Base-by-base conservation (phyloP, 2,329 filamentous ascomycete genomes). In the Sclerotinia glacialis region DNA sequence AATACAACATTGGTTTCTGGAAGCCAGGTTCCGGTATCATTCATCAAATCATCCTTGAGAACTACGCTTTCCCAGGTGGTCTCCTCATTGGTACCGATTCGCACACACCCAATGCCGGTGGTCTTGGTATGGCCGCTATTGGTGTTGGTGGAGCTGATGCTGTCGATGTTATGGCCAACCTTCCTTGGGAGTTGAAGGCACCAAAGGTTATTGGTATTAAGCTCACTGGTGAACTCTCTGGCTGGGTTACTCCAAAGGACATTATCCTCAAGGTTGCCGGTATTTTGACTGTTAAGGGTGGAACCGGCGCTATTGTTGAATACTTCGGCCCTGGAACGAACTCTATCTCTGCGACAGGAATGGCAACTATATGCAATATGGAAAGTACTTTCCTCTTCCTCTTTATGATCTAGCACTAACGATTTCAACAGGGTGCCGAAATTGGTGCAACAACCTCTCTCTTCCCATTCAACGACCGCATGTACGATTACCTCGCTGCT, bases 1-100 rank as follows among this genome's bases (percentile, higher is more conserved):
- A 98, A 85, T 99, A 98, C 86, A 94, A 98, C 86, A 98, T 98
- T 80, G 95, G 95, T 84, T 98, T 98, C 89, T 99, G 95, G 95
- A 92, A 87, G 80, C 95, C 95, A 72, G 95, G 95, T 75, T 97
- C 94, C 78, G 95, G 95, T 86, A 99, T 98, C 79, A 99, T 99
- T 76, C 95, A 99, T 84, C 95, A 98, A 85, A 98, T 98, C 78
- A 82, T 98, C 71, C 87, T 98, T 68, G 95, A 99, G 84, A 98
- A 98, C 86, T 98, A 98, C 80, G 93, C 93, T 79, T 98, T 98
- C 89, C 95, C 95, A 72, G 95, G 95, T 86, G 94, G 90, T 86
- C 87, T 99, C 68, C 88, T 99, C 78, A 98, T 98, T 78, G 95
- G 95, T 79, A 98, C 94, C 74, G 94, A 98, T 80, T 97, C 93